Conservation (phyloP, 2,329 filamentous ascomycete genomes). For the Aspergillus sp. region DNA sequence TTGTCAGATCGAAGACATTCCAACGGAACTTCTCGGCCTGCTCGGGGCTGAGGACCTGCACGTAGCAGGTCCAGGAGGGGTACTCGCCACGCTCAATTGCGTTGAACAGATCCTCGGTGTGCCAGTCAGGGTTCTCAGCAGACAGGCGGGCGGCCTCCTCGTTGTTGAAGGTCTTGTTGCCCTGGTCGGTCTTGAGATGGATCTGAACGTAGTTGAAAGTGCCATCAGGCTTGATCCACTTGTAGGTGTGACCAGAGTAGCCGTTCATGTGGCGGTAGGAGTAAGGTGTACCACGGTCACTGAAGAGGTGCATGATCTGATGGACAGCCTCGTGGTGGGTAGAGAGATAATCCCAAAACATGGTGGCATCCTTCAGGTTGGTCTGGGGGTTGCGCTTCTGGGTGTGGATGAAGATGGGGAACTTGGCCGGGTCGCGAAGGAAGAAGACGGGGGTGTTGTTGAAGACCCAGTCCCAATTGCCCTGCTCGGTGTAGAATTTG, state of each 20-base stretch:
- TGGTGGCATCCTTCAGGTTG: conserved; percentile 65
- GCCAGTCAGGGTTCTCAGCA: conserved; percentile 59
- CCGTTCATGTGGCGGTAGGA: conserved; percentile 66
- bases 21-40: conserved; percentile 60
- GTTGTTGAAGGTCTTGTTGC: conserved; percentile 58
- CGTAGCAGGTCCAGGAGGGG: conserved; percentile 62
- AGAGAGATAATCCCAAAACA: conserved; percentile 66
- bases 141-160: conserved; percentile 56
- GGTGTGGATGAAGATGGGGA: conserved; percentile 70
- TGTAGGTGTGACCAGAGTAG: conserved; percentile 66
- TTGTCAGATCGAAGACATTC: conserved; percentile 68
- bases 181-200: conserved; percentile 63
- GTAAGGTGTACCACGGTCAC: conserved; percentile 64
- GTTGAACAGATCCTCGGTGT: conserved; percentile 63
- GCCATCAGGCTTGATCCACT: conserved; percentile 64
- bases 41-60: conserved; percentile 62
- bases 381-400: conserved; percentile 72
- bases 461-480: conserved; percentile 70
- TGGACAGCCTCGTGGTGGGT: conserved; percentile 63
- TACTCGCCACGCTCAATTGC: conserved; percentile 60
- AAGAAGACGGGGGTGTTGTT: conserved; percentile 78
- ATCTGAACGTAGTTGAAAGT: conserved; percentile 65
- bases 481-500: conserved; percentile 71
- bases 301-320: conserved; percentile 65
- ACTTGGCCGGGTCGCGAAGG: conserved; percentile 69